Evolutionary conservation across 1,139 yeast genomes (phyloP).

Genomic region (Sugiyamaella pinicola): DNA sequence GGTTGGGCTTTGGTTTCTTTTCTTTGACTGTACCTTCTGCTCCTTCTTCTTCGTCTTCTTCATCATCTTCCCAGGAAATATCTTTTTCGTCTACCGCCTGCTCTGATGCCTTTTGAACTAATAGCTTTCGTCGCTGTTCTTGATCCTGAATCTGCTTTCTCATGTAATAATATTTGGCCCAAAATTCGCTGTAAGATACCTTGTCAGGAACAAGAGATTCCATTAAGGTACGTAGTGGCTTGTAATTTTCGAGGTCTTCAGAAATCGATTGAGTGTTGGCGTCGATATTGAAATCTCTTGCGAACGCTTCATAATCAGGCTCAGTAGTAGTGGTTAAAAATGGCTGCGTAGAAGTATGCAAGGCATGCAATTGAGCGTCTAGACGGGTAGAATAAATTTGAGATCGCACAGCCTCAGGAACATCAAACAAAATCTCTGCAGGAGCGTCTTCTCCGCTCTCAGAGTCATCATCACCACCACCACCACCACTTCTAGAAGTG

Average conservation of each 20-base stretch:
- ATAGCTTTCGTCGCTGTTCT: conserved; percentile 66
- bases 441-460: conserved; percentile 42
- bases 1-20: conserved; percentile 12
- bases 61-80: conserved; percentile 63
- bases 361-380: conserved; percentile 58
- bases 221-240: conserved; percentile 60
- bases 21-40: conserved; percentile 24
- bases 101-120: conserved; percentile 51
- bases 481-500: conserved; percentile 19
- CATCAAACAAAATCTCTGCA: conserved; percentile 49
- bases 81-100: conserved; percentile 48
- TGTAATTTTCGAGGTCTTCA: conserved; percentile 51
- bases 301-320: conserved; percentile 42
- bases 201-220: conserved; percentile 67
- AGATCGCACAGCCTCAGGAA: conserved; percentile 44
- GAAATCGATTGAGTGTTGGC: conserved; percentile 57
- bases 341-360: conserved; percentile 52
- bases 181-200: conserved; percentile 63
- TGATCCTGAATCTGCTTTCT: conserved; percentile 58
- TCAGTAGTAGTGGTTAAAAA: conserved; percentile 44
- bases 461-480: conserved; percentile 22
- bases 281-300: conserved; percentile 49
- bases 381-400: conserved; percentile 54
- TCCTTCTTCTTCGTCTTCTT: conserved; percentile 50
- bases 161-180: conserved; percentile 71